These are phyloP conservation scores for Fusarium globosum DNA, from an alignment of 2,329 filamentous ascomycete species.

Conservation along the genomic window DNA sequence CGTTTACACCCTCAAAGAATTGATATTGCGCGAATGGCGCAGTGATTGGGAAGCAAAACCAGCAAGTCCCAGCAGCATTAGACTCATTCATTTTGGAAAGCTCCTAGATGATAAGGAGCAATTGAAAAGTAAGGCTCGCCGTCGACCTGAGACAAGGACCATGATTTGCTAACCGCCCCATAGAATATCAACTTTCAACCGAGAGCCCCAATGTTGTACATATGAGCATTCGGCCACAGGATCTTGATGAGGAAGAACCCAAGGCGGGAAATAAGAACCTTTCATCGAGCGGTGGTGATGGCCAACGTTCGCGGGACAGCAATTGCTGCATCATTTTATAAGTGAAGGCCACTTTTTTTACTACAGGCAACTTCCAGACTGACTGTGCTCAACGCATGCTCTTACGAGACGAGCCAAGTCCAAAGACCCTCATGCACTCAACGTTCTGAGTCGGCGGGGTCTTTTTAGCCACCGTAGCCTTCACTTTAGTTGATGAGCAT, in stretches of 20 bases:
- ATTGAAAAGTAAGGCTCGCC: slow-evolving; percentile 75
- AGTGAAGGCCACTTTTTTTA: slow-evolving; percentile 26
- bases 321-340: slow-evolving; percentile 66
- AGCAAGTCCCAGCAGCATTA: slow-evolving; percentile 86
- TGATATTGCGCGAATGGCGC: slow-evolving; percentile 93
- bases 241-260: slow-evolving; percentile 84
- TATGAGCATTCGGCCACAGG: slow-evolving; percentile 90
- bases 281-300: slow-evolving; percentile 55
- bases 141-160: background rate
- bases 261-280: slow-evolving; percentile 69
- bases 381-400: slow-evolving; percentile 1
- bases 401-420: slow-evolving; percentile 11
- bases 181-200: slow-evolving; percentile 82
- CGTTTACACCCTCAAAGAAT: slow-evolving; percentile 91
- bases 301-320: slow-evolving; percentile 54
- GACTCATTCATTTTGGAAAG: slow-evolving; percentile 91
- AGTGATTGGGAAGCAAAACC: slow-evolving; percentile 91
- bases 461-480: slow-evolving; percentile 1
- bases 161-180: slow-evolving; percentile 6
- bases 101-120: slow-evolving; percentile 88
- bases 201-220: slow-evolving; percentile 88
- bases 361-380: slow-evolving; percentile 11
- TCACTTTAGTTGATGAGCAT: slow-evolving; percentile 1
- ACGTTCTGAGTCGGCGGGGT: slow-evolving; percentile 9
- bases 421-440: slow-evolving; percentile 6